phyloP scores from a whole-genome alignment of 768 basidiomycete genomes.

The Macrocybe gigantea region DNA sequence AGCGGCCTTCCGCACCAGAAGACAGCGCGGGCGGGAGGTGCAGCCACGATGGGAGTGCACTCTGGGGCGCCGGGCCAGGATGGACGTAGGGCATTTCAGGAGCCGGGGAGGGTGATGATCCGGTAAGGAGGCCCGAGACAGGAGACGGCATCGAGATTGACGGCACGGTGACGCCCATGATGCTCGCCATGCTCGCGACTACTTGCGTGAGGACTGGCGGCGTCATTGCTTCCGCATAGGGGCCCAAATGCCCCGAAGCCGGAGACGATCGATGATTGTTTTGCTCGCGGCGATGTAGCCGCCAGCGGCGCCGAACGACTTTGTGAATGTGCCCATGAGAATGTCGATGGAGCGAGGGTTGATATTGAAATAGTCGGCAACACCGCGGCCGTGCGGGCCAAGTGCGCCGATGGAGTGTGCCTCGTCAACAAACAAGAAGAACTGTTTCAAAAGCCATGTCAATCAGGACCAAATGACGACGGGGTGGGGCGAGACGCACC shows the following conservation, averaged over 20 bases:
- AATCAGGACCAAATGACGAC: not conserved
- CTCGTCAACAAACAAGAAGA: constrained; percentile 94
- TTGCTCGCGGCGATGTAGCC: constrained; percentile 92
- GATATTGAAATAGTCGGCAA: constrained; percentile 90
- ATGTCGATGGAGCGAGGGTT: constrained; percentile 80
- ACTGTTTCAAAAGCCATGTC: constrained; percentile 39
- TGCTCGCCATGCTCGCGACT: constrained; percentile 88
- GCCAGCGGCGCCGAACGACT: constrained; percentile 89
- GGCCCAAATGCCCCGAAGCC: constrained; percentile 71
- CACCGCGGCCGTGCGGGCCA: constrained; percentile 91
- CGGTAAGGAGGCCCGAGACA: constrained; percentile 13
- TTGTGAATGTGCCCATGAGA: constrained; percentile 98
- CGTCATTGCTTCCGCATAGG: constrained; percentile 87
- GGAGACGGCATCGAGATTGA: constrained; percentile 25
- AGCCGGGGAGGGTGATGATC: constrained; percentile 24
- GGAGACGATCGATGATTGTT: constrained; percentile 72
- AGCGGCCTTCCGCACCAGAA: constrained; percentile 79
- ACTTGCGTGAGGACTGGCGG: constrained; percentile 91
- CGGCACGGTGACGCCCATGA: constrained; percentile 75
- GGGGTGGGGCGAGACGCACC: constrained; percentile 36
- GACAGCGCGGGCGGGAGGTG: constrained; percentile 63
- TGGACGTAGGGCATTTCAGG: constrained; percentile 36
- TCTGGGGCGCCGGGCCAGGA: constrained; percentile 65
- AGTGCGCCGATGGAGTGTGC: constrained; percentile 97
- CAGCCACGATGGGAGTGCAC: constrained; percentile 73